Base-by-base conservation (phyloP, 2,329 filamentous ascomycete species). In the Alternaria hordeiaustralica region DNA sequence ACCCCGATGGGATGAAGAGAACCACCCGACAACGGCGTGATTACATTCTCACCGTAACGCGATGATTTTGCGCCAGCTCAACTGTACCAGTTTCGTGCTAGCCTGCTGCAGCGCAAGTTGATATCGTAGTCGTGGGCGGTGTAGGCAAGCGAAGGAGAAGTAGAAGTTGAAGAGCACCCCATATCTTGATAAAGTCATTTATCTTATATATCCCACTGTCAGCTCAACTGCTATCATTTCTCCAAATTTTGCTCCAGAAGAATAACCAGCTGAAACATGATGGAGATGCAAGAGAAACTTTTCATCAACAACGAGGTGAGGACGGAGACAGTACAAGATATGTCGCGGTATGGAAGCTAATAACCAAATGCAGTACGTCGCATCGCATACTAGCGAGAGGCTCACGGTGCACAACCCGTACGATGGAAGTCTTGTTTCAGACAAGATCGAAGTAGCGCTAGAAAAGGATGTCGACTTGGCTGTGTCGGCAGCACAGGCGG, bases 261-360 rank as follows among this genome's bases (percentile, higher is more conserved):
- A 12, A 30, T 6, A 50, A 18, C n/a, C 25, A 41, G 36, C 15
- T 41, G 46, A 50, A 50, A 28, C 9, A 50, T 50, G 46, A 50
- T 3, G 15, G 18, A 28, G 25, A 28, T 67, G 5, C 55, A 69
- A 30, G 65, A 69, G 30, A 58, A 63, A 25, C 64, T 73, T 11
- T 75, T 75, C 54, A 75, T 76, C 62, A 73, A 76, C 45, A 75
- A 76, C 20, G 71, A 77, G 61, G 74, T 71, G 25, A 11, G 13
- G 46, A 49, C 10, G 3, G 41, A 9, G 18, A 41, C 12, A 8
- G 5, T 25, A 23, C 5, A 18, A 13, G 15, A 13, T 11, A 18
- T 28, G 49, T 43, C 6, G 20, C 8, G 20, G n/a, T 23, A 21
- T 36, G 43, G 43, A 60, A 25, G 11, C 21, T 41, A 43, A 25